Evolutionary conservation across 441 rosid species (phyloP), one percentile per base, ranked within the genome.

Genomic region (Euphorbia celastroides): DNA sequence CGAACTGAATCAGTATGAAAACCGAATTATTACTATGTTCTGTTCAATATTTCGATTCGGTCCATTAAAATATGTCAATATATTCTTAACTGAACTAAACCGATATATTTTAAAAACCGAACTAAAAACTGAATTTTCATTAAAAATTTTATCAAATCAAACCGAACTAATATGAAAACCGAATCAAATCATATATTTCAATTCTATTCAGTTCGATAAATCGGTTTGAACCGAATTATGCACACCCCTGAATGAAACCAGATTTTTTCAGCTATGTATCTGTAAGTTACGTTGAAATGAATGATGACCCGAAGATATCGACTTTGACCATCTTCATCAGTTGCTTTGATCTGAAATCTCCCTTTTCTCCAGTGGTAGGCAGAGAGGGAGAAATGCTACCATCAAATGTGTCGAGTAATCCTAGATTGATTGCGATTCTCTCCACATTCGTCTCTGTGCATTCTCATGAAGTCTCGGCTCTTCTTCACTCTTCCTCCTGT

Each of bases 401-500:
- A n/a, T 11, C 36, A 23, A 54, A 5, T n/a, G 38, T 1, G 55
- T 13, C 34, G 51, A 65, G 25, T 13, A 74, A 80, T 66, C 59
- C 79, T 22, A 86, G 89, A 61, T 73, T 82, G 51, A 82, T 79
- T 59, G 68, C 84, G 52, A 41, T 88, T 58, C 70, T 88, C 62
- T 92, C 96, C 20, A 19, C 74, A 28, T 77, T 92, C 67, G 96
- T 90, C 16, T 70, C 86, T 14, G 90, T 90, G 30, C 93, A 88
- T 23, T 91, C 93, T 20, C 88, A 88, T 76, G 98, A 92, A 75
- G 80, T 81, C 76, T 78, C 90, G 34, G 75, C 89, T 38, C 73
- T 89, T 70, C 77, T 90, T 57, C 90, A 88, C 72, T 83, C 98
- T 36, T 82, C 88, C 69, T 81, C 92, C 30, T 90, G 87, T 65